Evolutionary conservation across 176 grass and related monocot species (phyloP).

Genomic region (Oryza officinalis): DNA sequence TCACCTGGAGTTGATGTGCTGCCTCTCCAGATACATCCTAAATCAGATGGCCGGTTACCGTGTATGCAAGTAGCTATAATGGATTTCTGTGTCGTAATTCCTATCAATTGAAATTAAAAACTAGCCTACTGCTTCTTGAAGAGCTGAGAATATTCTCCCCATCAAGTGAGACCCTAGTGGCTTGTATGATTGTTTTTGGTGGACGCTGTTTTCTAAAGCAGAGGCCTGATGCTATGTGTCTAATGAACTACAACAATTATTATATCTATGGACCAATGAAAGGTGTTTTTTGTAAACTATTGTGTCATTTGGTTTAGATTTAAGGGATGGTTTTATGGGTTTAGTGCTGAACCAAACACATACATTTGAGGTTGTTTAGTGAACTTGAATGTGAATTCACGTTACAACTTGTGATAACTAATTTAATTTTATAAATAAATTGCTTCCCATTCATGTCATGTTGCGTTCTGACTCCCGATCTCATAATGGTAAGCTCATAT

Average conservation of each 20-base stretch:
- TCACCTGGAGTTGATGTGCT: background rate
- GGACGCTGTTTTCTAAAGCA: background rate
- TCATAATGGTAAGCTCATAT: background rate
- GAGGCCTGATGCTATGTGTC: background rate
- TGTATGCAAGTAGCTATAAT: background rate
- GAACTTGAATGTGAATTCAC: background rate
- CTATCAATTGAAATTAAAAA: background rate
- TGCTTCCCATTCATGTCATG: background rate
- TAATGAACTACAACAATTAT: background rate
- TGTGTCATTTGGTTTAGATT: background rate
- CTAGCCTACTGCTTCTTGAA: background rate
- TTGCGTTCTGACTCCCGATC: background rate
- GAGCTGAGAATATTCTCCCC: background rate
- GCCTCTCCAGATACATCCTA: background rate
- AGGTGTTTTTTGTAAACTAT: background rate
- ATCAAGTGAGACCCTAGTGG: background rate
- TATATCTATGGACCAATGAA: background rate
- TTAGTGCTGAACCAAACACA: background rate
- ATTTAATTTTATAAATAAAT: background rate
- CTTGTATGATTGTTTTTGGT: conserved; percentile 15
- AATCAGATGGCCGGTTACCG: background rate
- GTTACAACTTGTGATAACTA: background rate
- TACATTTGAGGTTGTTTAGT: background rate
- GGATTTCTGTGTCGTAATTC: background rate
- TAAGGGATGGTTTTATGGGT: background rate